phyloP scores from a whole-genome alignment of 2,329 filamentous ascomycete genomes.

The Exophiala xenobiotica region DNA sequence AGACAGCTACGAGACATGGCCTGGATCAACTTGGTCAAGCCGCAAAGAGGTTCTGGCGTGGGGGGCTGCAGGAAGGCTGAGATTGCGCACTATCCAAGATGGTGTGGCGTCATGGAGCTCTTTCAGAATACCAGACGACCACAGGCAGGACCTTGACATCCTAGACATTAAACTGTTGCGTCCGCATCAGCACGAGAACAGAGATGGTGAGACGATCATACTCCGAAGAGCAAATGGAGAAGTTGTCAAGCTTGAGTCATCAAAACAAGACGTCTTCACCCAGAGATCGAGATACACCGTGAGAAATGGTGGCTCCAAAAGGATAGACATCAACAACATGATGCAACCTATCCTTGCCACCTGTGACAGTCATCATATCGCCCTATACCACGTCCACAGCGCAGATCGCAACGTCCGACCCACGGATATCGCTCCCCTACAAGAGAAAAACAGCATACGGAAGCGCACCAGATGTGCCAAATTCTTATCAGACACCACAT shows the following conservation, averaged over 20 bases:
- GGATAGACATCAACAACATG: slow-evolving; percentile 47
- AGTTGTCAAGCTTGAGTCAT: slow-evolving; percentile 34
- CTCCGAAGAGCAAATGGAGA: slow-evolving; percentile 58
- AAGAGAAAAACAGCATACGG: slow-evolving; percentile 25
- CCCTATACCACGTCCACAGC: slow-evolving; percentile 46
- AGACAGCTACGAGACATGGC: slow-evolving; percentile 58
- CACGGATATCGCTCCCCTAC: slow-evolving; percentile 37
- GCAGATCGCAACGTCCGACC: slow-evolving; percentile 38
- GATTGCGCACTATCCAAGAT: slow-evolving; percentile 50
- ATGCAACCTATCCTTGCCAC: slow-evolving; percentile 50
- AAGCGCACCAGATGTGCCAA: slow-evolving; percentile 50
- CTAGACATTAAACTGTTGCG: slow-evolving; percentile 56
- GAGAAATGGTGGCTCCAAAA: slow-evolving; percentile 41
- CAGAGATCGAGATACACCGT: slow-evolving; percentile 35
- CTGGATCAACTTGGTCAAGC: slow-evolving; percentile 45
- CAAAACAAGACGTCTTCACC: slow-evolving; percentile 39
- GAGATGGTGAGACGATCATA: slow-evolving; percentile 49
- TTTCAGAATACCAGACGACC: slow-evolving; percentile 26
- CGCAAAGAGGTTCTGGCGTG: slow-evolving; percentile 59
- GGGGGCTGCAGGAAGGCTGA: slow-evolving; percentile 59
- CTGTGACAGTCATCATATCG: slow-evolving; percentile 49
- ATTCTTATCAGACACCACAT: slow-evolving; percentile 50
- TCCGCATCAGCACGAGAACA: slow-evolving; percentile 39
- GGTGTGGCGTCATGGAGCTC: slow-evolving; percentile 35
- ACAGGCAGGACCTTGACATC: slow-evolving; percentile 54